Base-by-base conservation (phyloP, 257 asterid species). In the Plectranthus barbatus region DNA sequence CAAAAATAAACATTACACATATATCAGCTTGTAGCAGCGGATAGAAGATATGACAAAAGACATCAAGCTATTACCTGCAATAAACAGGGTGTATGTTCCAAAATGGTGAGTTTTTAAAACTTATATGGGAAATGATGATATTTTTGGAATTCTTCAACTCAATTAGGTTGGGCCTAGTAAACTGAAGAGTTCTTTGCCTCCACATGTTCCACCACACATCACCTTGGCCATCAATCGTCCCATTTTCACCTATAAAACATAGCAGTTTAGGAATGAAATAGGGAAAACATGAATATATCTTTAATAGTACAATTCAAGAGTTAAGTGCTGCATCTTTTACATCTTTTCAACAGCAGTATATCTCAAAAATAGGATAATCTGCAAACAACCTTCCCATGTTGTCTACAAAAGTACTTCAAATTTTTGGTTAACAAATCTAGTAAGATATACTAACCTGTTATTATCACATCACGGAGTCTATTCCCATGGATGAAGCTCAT, bases 171-270 rank as follows among this genome's bases (percentile, higher is more conserved):
- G 88, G 94, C 53, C 94, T 81, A 37, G 88, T 83, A 72, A 58
- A 81, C 63, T 77, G 49, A 46, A 81, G 84, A 17, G 83, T 86
- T 57, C 84, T 74, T 70, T 76, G 76, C 76, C 84, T 76, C 82
- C 86, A 86, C 85, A 77, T 74, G 67, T 82, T 75, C 95, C 95
- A 86, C 95, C 95, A 86, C 21, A 80, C 53, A 1, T 65, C 80
- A 58, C 95, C 95, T 66, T 84, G 87, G 36, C 92, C 95, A 17
- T 86, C 92, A 60, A 86, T 86, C 4, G 92, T 86, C 49, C 95
- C 95, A 65, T 86, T 86, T 45, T 86, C 86, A 63, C 95, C 95
- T 86, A 63, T 57, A 67, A 64, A 34, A 65, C 17, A 57, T 9
- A 26, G 44, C 20, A 71, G 37, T 64, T 2, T 40, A n/a, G 29